phyloP scores from a whole-genome alignment of 2,329 filamentous ascomycete genomes.

The Colletotrichum orbiculare region DNA sequence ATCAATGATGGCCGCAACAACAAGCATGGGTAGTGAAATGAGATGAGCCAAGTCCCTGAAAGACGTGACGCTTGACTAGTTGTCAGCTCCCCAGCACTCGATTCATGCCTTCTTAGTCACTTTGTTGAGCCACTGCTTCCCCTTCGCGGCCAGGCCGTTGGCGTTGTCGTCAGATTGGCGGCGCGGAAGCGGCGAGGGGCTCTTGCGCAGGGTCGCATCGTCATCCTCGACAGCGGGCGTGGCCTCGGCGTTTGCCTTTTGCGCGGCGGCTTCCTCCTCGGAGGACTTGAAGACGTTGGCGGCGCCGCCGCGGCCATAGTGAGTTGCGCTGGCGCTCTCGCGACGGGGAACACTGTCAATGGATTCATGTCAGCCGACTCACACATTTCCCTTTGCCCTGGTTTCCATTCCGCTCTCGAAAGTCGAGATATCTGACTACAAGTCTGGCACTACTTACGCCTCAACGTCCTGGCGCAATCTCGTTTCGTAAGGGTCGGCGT shows the following conservation, averaged over 20 bases:
- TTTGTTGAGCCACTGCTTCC: conserved; percentile 61
- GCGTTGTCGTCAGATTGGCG: conserved; percentile 36
- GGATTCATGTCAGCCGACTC: conserved; percentile 30
- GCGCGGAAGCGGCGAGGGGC: conserved; percentile 20
- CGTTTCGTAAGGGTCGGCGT: conserved; percentile 78
- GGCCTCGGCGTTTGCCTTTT: conserved; percentile 41
- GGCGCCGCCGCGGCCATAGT: conserved; percentile 80
- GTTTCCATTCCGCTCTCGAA: too few species aligned
- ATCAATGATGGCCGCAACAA: too few species aligned
- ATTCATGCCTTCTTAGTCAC: conserved; percentile 60
- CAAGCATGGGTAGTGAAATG: too few species aligned
- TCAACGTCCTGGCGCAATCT: conserved; percentile 87
- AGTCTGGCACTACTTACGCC: conserved; percentile 59
- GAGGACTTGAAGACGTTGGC: conserved; percentile 73
- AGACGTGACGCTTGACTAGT: too few species aligned
- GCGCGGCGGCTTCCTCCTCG: conserved; percentile 51
- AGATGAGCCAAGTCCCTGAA: too few species aligned
- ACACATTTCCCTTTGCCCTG: too few species aligned
- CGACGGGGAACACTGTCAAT: conserved; percentile 63
- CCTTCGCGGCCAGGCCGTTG: conserved; percentile 52
- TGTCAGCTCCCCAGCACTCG: not conserved
- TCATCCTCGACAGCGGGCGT: conserved; percentile 48
- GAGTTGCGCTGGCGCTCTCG: conserved; percentile 67
- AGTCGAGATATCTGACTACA: too few species aligned
- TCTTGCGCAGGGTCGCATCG: conserved; percentile 38